Percentiles rank a stretch among this genome's conserved stretches.
Conservation (phyloP, 1,284 basidiomycete species). For the Sanghuangporus baumii region DNA sequence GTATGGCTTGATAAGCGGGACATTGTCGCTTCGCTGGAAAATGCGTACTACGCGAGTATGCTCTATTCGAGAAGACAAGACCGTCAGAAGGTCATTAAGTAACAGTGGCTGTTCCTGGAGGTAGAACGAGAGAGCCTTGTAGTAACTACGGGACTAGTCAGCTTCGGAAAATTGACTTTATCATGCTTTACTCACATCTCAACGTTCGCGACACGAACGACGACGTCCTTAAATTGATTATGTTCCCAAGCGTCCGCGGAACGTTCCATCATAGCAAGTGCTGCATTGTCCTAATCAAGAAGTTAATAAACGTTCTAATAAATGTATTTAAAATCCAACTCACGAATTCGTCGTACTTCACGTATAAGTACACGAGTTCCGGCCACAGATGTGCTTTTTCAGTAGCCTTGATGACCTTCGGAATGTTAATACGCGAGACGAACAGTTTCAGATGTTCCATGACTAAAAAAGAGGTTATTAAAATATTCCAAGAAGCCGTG, state of each 20-base stretch:
- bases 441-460: slow-evolving; percentile 99
- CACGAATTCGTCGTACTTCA: slow-evolving; percentile 95
- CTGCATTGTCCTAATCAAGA: slow-evolving; percentile 77
- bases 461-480: slow-evolving; percentile 39
- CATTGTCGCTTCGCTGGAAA: slow-evolving; percentile 93
- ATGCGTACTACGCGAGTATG: slow-evolving; percentile 93
- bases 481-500: background rate
- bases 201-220: slow-evolving; percentile 94
- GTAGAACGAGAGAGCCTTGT: slow-evolving; percentile 86
- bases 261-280: slow-evolving; percentile 96
- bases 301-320: slow-evolving; percentile 10
- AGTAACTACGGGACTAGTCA: slow-evolving; percentile 51
- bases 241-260: slow-evolving; percentile 98
- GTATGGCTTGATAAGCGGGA: slow-evolving; percentile 93
- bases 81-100: slow-evolving; percentile 89
- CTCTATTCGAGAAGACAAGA: slow-evolving; percentile 90
- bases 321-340: slow-evolving; percentile 26
- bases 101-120: slow-evolving; percentile 91
- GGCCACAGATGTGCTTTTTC: slow-evolving; percentile 98
- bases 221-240: slow-evolving; percentile 96
- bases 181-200: slow-evolving; percentile 67
- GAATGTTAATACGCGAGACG: slow-evolving; percentile 95
- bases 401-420: slow-evolving; percentile 90
- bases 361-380: slow-evolving; percentile 97
- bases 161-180: background rate